Conservation (phyloP, 2,329 filamentous ascomycete species). For the Monilinia fructigena region DNA sequence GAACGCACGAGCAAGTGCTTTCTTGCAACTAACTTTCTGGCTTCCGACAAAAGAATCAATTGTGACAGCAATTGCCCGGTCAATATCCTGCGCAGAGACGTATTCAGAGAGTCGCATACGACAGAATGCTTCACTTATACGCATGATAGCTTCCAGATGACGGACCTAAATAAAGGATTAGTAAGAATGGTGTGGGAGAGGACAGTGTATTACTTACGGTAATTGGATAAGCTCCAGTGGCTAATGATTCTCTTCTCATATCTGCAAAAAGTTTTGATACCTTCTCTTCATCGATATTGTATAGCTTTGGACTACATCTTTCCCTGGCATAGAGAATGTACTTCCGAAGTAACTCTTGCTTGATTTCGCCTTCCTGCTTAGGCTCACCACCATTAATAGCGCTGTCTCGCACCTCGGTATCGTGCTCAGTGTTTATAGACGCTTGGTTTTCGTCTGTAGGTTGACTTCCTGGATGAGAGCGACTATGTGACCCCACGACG, state of each 20-base stretch:
- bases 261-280: slow-evolving; percentile 90
- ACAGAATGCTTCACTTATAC: slow-evolving; percentile 90
- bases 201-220: slow-evolving; percentile 63
- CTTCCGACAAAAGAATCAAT: slow-evolving; percentile 94
- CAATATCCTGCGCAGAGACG: slow-evolving; percentile 85
- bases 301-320: slow-evolving; percentile 85
- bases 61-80: slow-evolving; percentile 94
- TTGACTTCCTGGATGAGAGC: slow-evolving; percentile 71
- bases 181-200: background rate
- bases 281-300: slow-evolving; percentile 98
- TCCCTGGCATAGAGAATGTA: slow-evolving; percentile 96
- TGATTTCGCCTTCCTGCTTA: slow-evolving; percentile 68
- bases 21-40: slow-evolving; percentile 97
- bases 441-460: slow-evolving; percentile 47
- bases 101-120: slow-evolving; percentile 98
- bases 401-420: slow-evolving; percentile 47
- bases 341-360: slow-evolving; percentile 87
- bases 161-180: slow-evolving; percentile 63
- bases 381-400: slow-evolving; percentile 47
- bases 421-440: slow-evolving; percentile 63
- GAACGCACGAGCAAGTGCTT: slow-evolving; percentile 88
- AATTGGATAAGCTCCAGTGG: slow-evolving; percentile 95
- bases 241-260: slow-evolving; percentile 89
- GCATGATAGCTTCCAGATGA: slow-evolving; percentile 96
- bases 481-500: slow-evolving; percentile 89